These are phyloP conservation scores for Suaeda aralocaspica DNA, from an alignment of 148 eudicot genomes.

Conservation along the genomic window DNA sequence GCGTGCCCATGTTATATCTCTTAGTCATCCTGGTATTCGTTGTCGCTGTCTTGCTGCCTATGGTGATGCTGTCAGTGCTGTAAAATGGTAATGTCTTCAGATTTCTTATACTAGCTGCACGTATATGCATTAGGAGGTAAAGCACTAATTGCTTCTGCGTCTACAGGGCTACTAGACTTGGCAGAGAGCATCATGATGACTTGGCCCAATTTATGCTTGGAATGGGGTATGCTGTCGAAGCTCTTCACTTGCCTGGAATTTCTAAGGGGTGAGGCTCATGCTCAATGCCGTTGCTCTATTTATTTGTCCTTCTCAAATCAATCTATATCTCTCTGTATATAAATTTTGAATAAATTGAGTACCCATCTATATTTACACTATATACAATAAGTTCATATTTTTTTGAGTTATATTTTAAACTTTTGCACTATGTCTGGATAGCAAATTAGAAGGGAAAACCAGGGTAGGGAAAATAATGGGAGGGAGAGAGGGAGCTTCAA, in stretches of 20 bases:
- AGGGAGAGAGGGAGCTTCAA: too few species aligned
- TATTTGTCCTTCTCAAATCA: not conserved
- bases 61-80: constrained; percentile 99
- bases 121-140: not conserved
- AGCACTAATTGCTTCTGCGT: constrained; percentile 10
- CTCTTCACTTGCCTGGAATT: constrained; percentile 99
- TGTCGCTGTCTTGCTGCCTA: constrained; percentile 99
- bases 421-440: too few species aligned
- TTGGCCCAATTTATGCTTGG: constrained; percentile 97
- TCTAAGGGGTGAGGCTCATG: constrained; percentile 58
- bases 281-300: not conserved
- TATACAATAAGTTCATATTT: too few species aligned
- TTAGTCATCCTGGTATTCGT: constrained; percentile 97
- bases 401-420: too few species aligned
- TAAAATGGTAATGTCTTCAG: constrained; percentile 54
- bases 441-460: too few species aligned
- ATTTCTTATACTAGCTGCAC: not conserved
- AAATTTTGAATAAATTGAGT: not conserved
- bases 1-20: constrained; percentile 90
- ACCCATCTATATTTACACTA: too few species aligned
- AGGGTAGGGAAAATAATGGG: too few species aligned
- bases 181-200: constrained; percentile 98
- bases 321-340: not conserved
- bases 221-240: constrained; percentile 97
- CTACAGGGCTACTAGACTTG: constrained; percentile 89